phyloP scores from a whole-genome alignment of 2,329 filamentous ascomycete species.

The Aspergillus thermomutatus region DNA sequence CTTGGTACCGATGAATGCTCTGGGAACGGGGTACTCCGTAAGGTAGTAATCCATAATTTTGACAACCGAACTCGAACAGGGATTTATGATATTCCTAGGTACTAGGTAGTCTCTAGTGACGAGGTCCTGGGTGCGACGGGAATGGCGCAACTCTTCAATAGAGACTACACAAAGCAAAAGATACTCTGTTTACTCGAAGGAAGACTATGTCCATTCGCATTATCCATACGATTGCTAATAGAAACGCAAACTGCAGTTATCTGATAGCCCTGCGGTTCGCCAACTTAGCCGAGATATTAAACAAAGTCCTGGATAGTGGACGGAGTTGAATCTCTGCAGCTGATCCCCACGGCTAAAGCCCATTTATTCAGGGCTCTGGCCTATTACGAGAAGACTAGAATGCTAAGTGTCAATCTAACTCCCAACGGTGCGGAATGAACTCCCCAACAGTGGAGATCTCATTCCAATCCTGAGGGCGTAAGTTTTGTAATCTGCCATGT shows the following conservation, averaged over 20 bases:
- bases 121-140: neutral
- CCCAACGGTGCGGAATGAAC: constrained; percentile 22
- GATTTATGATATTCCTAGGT: neutral
- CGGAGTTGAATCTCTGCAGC: neutral
- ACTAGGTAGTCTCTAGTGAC: neutral
- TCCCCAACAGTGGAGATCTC: constrained; percentile 9
- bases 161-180: neutral
- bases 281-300: neutral
- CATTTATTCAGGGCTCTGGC: neutral
- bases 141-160: neutral
- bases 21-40: too few relatives aligned
- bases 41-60: too few relatives aligned
- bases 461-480: neutral
- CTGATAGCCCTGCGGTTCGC: neutral
- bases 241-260: neutral
- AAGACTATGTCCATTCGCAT: neutral
- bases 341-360: neutral
- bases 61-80: neutral
- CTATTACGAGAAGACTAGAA: neutral
- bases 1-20: neutral
- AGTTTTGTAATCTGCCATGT: neutral
- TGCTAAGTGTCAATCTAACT: neutral
- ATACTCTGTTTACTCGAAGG: neutral
- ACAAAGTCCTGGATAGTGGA: neutral
- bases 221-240: neutral